Percentiles rank a stretch among this genome's conserved stretches.
These are phyloP conservation scores for Marchantia paleacea DNA, from an alignment of 225 moss, liverwort and hornwort genomes.

Conservation along the genomic window DNA sequence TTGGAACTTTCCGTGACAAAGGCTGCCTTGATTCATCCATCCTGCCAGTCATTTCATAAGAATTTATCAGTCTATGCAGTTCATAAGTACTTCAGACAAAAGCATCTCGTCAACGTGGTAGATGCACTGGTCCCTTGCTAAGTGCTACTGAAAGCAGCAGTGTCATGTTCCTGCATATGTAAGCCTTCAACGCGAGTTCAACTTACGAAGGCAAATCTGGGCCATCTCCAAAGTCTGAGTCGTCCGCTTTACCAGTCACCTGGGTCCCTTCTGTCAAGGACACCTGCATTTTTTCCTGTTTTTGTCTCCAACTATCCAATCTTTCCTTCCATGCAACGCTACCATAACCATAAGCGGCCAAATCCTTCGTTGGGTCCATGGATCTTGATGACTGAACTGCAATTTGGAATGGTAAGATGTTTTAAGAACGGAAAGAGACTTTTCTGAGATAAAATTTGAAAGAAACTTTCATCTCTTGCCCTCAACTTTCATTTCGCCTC, in stretches of 20 bases:
- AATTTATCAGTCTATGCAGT: not conserved
- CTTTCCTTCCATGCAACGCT: conserved; percentile 90
- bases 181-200: not conserved
- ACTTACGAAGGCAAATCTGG: conserved; percentile 64
- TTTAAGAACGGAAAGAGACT: not conserved
- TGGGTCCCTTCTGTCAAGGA: conserved; percentile 56
- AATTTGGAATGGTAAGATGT: not conserved
- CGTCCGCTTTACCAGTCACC: conserved; percentile 47
- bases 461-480: no score
- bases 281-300: conserved; percentile 78
- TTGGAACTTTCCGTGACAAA: conserved; percentile 66
- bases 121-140: not conserved
- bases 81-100: not conserved
- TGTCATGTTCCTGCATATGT: no score
- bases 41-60: conserved; percentile 33
- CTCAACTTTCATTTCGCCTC: no score
- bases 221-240: conserved; percentile 38
- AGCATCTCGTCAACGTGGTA: not conserved
- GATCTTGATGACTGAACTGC: conserved; percentile 42
- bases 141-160: not conserved
- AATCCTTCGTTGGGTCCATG: conserved; percentile 59
- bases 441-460: not conserved
- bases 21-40: conserved; percentile 80
- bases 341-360: conserved; percentile 56
- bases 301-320: conserved; percentile 78